Evolutionary conservation across 148 eudicot genomes (phyloP).

Genomic region (Nyssa sinensis): DNA sequence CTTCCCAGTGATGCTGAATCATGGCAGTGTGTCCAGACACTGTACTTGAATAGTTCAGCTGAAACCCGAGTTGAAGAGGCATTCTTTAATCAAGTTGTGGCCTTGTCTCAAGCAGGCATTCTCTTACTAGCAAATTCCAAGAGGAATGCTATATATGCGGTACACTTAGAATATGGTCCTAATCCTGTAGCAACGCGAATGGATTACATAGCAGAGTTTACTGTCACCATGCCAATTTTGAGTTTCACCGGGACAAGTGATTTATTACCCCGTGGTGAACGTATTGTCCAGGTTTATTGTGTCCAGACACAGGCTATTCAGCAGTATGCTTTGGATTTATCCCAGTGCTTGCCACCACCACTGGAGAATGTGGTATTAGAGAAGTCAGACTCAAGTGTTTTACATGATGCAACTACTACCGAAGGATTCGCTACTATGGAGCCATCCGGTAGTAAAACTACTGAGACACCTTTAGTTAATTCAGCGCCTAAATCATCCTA

Average conservation of each 20-base stretch:
- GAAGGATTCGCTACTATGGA: constrained; percentile 46
- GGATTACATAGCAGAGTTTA: constrained; percentile 96
- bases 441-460: constrained; percentile 52
- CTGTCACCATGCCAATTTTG: constrained; percentile 97
- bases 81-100: constrained; percentile 90
- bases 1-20: constrained; percentile 96
- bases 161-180: constrained; percentile 86
- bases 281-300: constrained; percentile 85
- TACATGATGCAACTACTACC: constrained; percentile 42
- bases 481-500: constrained; percentile 46
- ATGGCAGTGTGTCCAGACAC: constrained; percentile 84
- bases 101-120: constrained; percentile 83
- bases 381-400: constrained; percentile 58
- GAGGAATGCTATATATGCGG: constrained; percentile 94
- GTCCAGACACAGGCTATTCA: constrained; percentile 99
- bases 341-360: constrained; percentile 91
- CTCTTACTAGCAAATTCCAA: constrained; percentile 92
- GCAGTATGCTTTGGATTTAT: constrained; percentile 91
- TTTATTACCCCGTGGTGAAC: constrained; percentile 68
- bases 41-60: constrained; percentile 76
- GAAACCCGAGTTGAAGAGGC: constrained; percentile 66
- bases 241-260: constrained; percentile 96
- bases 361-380: constrained; percentile 54
- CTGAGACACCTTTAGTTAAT: constrained; percentile 40
- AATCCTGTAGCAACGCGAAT: constrained; percentile 74